phyloP scores from a whole-genome alignment of 1,284 basidiomycete species.

The Amylostereum areolatum region DNA sequence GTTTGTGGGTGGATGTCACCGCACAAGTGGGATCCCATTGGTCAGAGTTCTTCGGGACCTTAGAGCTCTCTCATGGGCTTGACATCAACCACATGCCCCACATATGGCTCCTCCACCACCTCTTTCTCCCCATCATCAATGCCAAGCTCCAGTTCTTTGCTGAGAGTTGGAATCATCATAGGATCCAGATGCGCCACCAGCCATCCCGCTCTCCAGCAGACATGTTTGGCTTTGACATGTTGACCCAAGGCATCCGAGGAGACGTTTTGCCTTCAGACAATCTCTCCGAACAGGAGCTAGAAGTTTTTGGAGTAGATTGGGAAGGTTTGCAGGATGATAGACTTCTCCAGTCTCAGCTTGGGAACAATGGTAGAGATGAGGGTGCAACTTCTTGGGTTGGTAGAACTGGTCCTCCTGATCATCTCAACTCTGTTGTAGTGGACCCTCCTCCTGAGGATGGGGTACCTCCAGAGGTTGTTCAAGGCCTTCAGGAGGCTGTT shows the following conservation, averaged over 20 bases:
- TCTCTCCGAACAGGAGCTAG: conserved; percentile 7
- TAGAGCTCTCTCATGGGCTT: conserved; percentile 19
- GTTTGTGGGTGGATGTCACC: conserved; percentile 22
- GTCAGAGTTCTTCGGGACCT: conserved; percentile 14
- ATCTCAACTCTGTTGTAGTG: conserved; percentile 13
- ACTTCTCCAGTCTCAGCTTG: neutral
- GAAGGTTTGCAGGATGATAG: conserved; percentile 4
- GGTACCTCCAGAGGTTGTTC: too few species aligned
- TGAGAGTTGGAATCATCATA: conserved; percentile 19
- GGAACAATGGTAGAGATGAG: conserved; percentile 6
- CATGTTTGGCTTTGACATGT: conserved; percentile 15
- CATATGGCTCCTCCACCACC: conserved; percentile 14
- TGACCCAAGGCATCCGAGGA: conserved; percentile 12
- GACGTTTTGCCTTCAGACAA: conserved; percentile 1
- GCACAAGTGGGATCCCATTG: conserved; percentile 17
- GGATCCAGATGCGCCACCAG: conserved; percentile 7
- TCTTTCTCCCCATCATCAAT: conserved; percentile 21
- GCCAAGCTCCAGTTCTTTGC: conserved; percentile 9
- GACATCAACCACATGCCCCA: conserved; percentile 12
- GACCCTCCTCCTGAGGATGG: too few species aligned
- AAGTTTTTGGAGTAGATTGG: conserved; percentile 11
- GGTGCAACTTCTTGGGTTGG: conserved; percentile 17
- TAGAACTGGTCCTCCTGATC: conserved; percentile 12
- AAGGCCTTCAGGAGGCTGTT: too few species aligned
- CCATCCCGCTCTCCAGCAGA: conserved; percentile 12